Evolutionary conservation across 192 early-diverging fungal species (phyloP), one percentile per base, ranked within the genome.

Genomic region (Entophlyctis helioformis): DNA sequence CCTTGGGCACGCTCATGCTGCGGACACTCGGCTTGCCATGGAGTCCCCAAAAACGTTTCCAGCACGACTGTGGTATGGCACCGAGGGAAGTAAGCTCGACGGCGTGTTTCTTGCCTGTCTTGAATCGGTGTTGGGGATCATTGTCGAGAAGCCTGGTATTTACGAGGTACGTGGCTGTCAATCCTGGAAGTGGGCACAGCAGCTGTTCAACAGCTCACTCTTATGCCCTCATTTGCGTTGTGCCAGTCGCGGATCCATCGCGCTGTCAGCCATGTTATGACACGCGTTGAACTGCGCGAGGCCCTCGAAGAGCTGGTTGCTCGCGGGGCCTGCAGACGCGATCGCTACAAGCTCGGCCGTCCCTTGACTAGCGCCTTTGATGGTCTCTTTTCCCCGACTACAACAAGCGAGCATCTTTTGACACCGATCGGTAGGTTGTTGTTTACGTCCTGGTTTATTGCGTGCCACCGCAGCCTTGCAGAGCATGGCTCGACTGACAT

Each of bases 51-150:
- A n/a, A n/a, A n/a, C n/a, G n/a, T n/a, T n/a, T n/a, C 52, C 57
- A 0, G 48, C 60, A 27, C 29, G 59, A 3, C 26, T 67, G 39
- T 67, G 64, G 64, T 62, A 54, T 38, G 64, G 62, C 39, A 62
- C 62, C 29, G 5, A 59, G 21, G 64, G 64, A 2, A 33, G 58
- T 18, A 2, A 39, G 28, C 44, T 67, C 32, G 41, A 42, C 18
- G 42, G 51, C 18, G 53, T 54, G 2, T 48, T 56, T 13, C 34
- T 56, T 15, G 64, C 49, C 2, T 62, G 64, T 39, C 29, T 62
- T 49, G 60, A 62, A 42, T 57, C 56, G 36, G 57, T 56, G 19
- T 39, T 67, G 51, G 49, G 59, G 10, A 27, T 36, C 16, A 55
- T 67, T 32, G 55, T 67, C 25, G 47, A 62, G 34, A 50, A 41